Base-by-base conservation (phyloP, 2,329 filamentous ascomycete genomes). In the Polytolypa hystricis region DNA sequence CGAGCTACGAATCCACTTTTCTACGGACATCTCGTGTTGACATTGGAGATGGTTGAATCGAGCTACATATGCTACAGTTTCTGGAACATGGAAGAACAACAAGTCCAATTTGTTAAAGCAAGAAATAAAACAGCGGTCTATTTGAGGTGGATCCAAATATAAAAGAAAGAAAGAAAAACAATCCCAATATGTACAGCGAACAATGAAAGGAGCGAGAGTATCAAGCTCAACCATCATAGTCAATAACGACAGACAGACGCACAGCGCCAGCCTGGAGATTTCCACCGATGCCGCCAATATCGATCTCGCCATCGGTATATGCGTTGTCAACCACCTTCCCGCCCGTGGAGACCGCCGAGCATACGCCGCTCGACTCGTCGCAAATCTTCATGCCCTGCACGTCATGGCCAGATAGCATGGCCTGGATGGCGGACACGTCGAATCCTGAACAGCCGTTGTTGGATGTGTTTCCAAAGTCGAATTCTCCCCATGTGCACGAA, bases 401-500 rank as follows among this genome's bases (percentile, higher is more conserved):
- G 2, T 40, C 30, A 25, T 50, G 11, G 6, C 42, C 47, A 6
- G 55, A 50, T 8, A 54, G 45, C 49, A 59, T 52, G 2, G 57
- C 52, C 26, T 48, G 39, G 28, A 61, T 60, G 14, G 51, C 54
- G 31, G 60, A 63, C n/a, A 62, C 59, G 33, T 63, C 60, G 49
- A 55, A 62, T 42, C 55, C 53, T 39, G 55, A 55, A 50, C 47
- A 58, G 35, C 44, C 44, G 21, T 49, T 25, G 49, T 61, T 61
- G 35, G 41, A 35, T 16, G 28, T 16, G 49, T 47, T 53, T 42
- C 48, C 49, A 39, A 63, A 59, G 47, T 56, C 52, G 35, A 62
- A 60, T 40, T 63, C 60, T 46, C 58, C 58, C 58, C 58, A 63
- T 46, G 58, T 61, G 46, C 48, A 52, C n/a, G 56, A 48, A 33